phyloP scores from a whole-genome alignment of 257 asterid genomes.

The Paraleonurus japonicus region DNA sequence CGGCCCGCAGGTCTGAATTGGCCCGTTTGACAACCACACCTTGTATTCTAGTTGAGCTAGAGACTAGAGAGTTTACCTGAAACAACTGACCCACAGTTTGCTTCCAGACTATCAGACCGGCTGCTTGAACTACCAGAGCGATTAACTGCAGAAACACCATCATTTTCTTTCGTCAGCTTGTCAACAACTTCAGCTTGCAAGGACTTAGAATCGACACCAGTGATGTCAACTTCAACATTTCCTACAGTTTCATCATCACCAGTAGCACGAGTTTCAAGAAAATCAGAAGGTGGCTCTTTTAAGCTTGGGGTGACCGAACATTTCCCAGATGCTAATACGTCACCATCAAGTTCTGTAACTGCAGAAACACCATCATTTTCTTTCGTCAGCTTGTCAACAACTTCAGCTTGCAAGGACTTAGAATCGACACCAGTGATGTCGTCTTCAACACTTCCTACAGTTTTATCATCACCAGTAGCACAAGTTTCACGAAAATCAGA shows the following conservation, averaged over 20 bases:
- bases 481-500: conserved; percentile 26
- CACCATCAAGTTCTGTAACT: no score
- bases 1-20: not conserved
- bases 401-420: conserved; percentile 34
- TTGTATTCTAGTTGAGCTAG: not conserved
- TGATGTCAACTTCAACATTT: conserved; percentile 18
- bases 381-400: conserved; percentile 33
- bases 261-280: conserved; percentile 26
- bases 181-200: conserved; percentile 36
- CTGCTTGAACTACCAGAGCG: conserved; percentile 42
- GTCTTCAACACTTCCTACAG: conserved; percentile 15
- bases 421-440: conserved; percentile 17
- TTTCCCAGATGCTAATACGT: no score
- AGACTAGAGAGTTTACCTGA: conserved; percentile 53
- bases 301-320: no score
- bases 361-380: conserved; percentile 38
- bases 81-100: conserved; percentile 72
- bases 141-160: conserved; percentile 37
- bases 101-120: conserved; percentile 72
- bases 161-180: conserved; percentile 33
- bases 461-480: conserved; percentile 29
- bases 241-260: conserved; percentile 24
- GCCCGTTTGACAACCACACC: not conserved
- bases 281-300: conserved; percentile 30
- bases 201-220: conserved; percentile 26